Evolutionary conservation across 129 eudicot genomes (phyloP).

Genomic region (carrot (Daucus carota)): DNA sequence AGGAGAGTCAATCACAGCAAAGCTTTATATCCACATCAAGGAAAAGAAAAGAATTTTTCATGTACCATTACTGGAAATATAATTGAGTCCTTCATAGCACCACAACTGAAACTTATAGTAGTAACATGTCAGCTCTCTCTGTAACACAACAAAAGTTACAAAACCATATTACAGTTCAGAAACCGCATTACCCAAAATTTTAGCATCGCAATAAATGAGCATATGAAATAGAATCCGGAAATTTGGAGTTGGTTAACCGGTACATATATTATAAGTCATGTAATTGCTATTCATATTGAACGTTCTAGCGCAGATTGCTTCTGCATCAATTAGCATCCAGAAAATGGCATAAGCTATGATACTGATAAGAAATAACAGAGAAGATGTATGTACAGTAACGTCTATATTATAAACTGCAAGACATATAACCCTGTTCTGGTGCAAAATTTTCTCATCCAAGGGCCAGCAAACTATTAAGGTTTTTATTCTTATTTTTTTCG

Average conservation of each 20-base stretch:
- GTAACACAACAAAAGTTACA: not conserved
- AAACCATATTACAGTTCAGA: not conserved
- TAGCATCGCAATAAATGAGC: not conserved
- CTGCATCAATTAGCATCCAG: not conserved
- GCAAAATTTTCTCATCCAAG: conserved; percentile 53
- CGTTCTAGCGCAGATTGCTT: not conserved
- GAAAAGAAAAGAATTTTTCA: conserved; percentile 21
- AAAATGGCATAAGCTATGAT: not conserved
- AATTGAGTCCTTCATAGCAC: conserved; percentile 1
- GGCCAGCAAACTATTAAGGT: conserved; percentile 53
- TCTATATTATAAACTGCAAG: not conserved
- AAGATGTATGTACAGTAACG: not conserved
- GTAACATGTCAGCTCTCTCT: not conserved
- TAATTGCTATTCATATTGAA: too few species aligned
- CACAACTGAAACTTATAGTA: not conserved
- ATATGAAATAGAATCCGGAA: not conserved
- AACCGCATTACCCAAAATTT: not conserved
- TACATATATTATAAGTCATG: too few species aligned
- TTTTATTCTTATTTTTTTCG: too few species aligned
- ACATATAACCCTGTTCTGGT: conserved; percentile 16
- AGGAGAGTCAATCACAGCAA: not conserved
- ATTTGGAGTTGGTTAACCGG: not conserved
- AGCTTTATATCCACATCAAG: conserved; percentile 1
- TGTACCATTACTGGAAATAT: conserved; percentile 16
- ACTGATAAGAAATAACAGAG: not conserved